These are phyloP conservation scores for Neoconidiobolus thromboides DNA, from an alignment of 371 early-diverging fungal genomes.

Conservation along the genomic window DNA sequence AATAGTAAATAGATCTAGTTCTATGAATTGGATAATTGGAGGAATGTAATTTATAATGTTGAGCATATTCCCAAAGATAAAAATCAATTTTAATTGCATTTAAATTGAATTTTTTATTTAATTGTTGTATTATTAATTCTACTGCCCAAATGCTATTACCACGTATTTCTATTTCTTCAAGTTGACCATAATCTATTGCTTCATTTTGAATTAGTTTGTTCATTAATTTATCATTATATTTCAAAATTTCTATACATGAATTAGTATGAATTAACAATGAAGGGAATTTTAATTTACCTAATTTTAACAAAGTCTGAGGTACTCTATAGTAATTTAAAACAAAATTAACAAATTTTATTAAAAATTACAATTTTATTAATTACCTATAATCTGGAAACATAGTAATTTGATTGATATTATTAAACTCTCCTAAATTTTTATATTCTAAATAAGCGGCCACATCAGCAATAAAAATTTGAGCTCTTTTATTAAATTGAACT, in stretches of 20 bases:
- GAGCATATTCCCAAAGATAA: slow-evolving; percentile 76
- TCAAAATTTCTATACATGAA: slow-evolving; percentile 39
- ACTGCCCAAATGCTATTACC: slow-evolving; percentile 74
- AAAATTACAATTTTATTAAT: background rate
- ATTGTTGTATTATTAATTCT: slow-evolving; percentile 22
- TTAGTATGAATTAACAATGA: slow-evolving; percentile 9
- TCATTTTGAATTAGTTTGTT: slow-evolving; percentile 20
- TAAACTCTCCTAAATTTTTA: slow-evolving; percentile 32
- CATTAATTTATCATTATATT: slow-evolving; percentile 39
- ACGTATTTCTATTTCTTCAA: slow-evolving; percentile 65
- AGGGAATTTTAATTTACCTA: too few relatives aligned
- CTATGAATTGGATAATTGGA: too few relatives aligned
- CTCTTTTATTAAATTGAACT: slow-evolving; percentile 61
- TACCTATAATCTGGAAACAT: slow-evolving; percentile 88
- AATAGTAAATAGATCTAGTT: too few relatives aligned
- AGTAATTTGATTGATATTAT: slow-evolving; percentile 67
- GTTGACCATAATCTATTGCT: slow-evolving; percentile 33
- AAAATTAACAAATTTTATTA: too few relatives aligned
- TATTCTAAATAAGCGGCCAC: slow-evolving; percentile 78
- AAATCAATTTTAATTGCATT: slow-evolving; percentile 74
- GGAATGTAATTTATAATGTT: slow-evolving; percentile 9
- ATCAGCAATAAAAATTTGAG: slow-evolving; percentile 78
- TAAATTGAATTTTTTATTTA: background rate
- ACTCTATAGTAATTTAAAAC: too few relatives aligned
- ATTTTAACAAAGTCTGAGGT: too few relatives aligned